Evolutionary conservation across 2,329 filamentous ascomycete species (phyloP), one percentile per base, ranked within the genome.

Genomic region (Beauveria asiatica): DNA sequence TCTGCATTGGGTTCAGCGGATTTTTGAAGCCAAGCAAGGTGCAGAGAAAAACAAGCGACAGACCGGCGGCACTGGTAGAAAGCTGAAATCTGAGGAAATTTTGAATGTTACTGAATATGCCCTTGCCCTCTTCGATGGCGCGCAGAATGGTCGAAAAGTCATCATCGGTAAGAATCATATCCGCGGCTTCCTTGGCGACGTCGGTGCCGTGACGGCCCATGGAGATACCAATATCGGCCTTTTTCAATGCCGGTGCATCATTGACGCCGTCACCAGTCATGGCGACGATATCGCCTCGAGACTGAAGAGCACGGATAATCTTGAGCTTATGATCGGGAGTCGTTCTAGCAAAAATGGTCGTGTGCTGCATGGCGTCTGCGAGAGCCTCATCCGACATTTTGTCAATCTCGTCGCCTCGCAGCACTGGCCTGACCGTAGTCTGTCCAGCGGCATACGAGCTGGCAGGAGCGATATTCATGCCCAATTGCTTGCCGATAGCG

Each of bases 241-340:
- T 95, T 76, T 99, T 99, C 66, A 99, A 77, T 5, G 94, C 94
- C 3, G 94, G 94, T 2, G 94, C 94, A 75, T 99, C 94, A 67
- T 99, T 99, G 62, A 99, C 95, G 53, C 94, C 94, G 68, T 99
- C 94, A 7, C 94, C 94, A 13, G 94, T 99, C 94, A 99, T 99
- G 61, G 94, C 95, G 50, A 99, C 94, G 57, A 99, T 95, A 73
- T 97, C 92, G 33, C 93, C 93, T 42, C 93, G 88, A 60, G 89
- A 85, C 74, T 99, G 94, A 27, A 99, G 83, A 0, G 94, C 94
- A 59, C 84, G 82, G 63, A 99, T 89, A 68, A 99, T 99, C 74
- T 96, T 97, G 78, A 99, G 84, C 76, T 99, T 99, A 77, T 99
- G 94, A 64, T 99, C 94, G 0, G 94, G 94, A 64, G 91, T 96